These are phyloP conservation scores for Candida anutae DNA, from an alignment of 1,139 yeast species.

Conservation along the genomic window DNA sequence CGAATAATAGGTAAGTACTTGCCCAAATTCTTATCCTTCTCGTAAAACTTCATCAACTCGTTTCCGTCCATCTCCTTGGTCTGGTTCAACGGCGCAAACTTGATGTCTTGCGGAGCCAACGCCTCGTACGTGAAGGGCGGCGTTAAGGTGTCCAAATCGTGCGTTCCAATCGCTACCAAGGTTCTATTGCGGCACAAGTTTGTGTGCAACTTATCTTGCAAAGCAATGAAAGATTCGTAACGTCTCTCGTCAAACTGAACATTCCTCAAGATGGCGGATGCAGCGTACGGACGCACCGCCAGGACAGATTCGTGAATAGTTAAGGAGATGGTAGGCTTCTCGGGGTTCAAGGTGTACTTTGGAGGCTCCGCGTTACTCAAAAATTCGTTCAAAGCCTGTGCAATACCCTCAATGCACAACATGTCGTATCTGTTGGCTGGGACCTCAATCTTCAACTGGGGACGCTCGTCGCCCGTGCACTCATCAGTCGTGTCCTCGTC, in stretches of 20 bases:
- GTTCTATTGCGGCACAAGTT: slow-evolving; percentile 96
- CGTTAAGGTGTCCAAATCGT: slow-evolving; percentile 74
- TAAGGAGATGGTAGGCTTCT: slow-evolving; percentile 53
- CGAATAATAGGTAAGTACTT: slow-evolving; percentile 82
- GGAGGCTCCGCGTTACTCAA: slow-evolving; percentile 67
- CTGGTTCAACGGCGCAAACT: slow-evolving; percentile 83
- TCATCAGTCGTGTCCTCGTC: slow-evolving; percentile 93
- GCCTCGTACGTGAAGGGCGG: slow-evolving; percentile 92
- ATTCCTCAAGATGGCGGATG: slow-evolving; percentile 85
- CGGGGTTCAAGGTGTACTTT: slow-evolving; percentile 52
- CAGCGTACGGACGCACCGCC: slow-evolving; percentile 82
- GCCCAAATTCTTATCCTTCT: slow-evolving; percentile 82
- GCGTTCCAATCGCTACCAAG: slow-evolving; percentile 97
- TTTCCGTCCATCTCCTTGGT: slow-evolving; percentile 66
- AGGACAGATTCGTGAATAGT: slow-evolving; percentile 70
- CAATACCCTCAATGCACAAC: slow-evolving; percentile 97
- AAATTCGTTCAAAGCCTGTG: slow-evolving; percentile 88
- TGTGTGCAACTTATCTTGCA: slow-evolving; percentile 93
- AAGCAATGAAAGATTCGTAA: slow-evolving; percentile 88
- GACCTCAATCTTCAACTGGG: slow-evolving; percentile 91
- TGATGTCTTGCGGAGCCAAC: slow-evolving; percentile 68
- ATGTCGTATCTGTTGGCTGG: slow-evolving; percentile 98
- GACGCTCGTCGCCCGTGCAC: slow-evolving; percentile 75
- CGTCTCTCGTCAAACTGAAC: slow-evolving; percentile 74
- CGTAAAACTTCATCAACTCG: slow-evolving; percentile 83